A percentile compares a stretch with the other conserved stretches of the same genome.
phyloP scores from a whole-genome alignment of 78 protist species.

The Isochrysis galbana region DNA sequence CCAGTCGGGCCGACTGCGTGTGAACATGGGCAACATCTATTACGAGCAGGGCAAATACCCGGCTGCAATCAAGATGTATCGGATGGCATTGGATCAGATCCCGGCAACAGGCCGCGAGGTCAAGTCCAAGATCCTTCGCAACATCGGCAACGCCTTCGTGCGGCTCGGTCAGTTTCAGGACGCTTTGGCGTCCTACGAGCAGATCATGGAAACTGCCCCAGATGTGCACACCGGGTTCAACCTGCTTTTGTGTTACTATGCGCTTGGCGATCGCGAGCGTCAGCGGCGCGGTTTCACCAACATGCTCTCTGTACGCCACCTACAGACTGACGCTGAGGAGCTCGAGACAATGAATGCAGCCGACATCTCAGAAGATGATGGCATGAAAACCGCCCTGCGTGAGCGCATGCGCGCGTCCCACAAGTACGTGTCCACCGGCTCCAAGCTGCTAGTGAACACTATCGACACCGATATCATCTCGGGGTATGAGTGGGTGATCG shows the following conservation, averaged over 20 bases:
- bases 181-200: slow-evolving; percentile 56
- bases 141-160: slow-evolving; percentile 76
- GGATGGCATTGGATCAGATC: slow-evolving; percentile 83
- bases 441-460: slow-evolving; percentile 72
- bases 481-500: slow-evolving; percentile 58
- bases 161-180: slow-evolving; percentile 71
- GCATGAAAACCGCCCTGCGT: slow-evolving; percentile 12
- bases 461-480: slow-evolving; percentile 42
- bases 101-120: slow-evolving; percentile 42
- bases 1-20: slow-evolving; percentile 76
- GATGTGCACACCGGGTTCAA: slow-evolving; percentile 52
- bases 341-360: neutral
- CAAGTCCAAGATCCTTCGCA: slow-evolving; percentile 65
- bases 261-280: slow-evolving; percentile 59
- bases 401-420: neutral
- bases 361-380: slow-evolving; percentile 21
- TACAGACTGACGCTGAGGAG: neutral
- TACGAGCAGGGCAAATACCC: slow-evolving; percentile 67
- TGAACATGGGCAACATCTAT: slow-evolving; percentile 89
- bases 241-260: slow-evolving; percentile 75
- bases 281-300: neutral
- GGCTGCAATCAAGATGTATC: slow-evolving; percentile 79
- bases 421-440: slow-evolving; percentile 13
- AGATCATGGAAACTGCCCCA: neutral
- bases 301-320: neutral